Percentiles rank a stretch among this genome's conserved stretches.
These are phyloP conservation scores for Phaffomyces thermotolerans DNA, from an alignment of 805 yeast species.

Conservation along the genomic window DNA sequence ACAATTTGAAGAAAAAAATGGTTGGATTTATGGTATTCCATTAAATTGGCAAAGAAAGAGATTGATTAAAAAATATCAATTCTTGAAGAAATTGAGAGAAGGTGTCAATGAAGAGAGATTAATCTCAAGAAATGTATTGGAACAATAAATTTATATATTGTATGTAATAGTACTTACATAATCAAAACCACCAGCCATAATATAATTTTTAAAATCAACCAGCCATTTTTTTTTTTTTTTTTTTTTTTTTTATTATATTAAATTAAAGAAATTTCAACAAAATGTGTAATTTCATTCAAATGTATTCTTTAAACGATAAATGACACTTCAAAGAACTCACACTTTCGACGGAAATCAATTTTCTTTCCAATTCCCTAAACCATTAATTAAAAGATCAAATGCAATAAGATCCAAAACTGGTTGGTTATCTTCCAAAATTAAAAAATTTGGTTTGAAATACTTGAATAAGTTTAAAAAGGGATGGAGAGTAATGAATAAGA, in stretches of 20 bases:
- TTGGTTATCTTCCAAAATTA: conserved; percentile 25
- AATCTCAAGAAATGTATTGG: conserved; percentile 9
- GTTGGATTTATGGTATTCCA: conserved; percentile 57
- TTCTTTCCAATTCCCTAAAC: too few relatives aligned
- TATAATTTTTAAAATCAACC: too few relatives aligned
- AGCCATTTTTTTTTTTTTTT: too few relatives aligned
- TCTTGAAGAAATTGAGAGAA: conserved; percentile 7
- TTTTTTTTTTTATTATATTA: too few relatives aligned
- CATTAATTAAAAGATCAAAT: conserved; percentile 25
- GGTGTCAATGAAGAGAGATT: background rate
- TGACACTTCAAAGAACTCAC: too few relatives aligned
- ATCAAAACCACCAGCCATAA: too few relatives aligned
- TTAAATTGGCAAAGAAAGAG: conserved; percentile 49
- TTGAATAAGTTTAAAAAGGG: conserved; percentile 17
- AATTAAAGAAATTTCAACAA: too few relatives aligned
- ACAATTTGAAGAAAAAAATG: conserved; percentile 47
- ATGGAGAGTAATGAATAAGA: conserved; percentile 24
- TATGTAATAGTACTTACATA: too few relatives aligned
- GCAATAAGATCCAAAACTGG: conserved; percentile 35
- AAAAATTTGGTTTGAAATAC: conserved; percentile 20
- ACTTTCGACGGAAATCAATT: too few relatives aligned
- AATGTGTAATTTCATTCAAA: too few relatives aligned
- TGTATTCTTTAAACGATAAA: too few relatives aligned
- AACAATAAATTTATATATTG: background rate
- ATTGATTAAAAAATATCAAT: conserved; percentile 31